These are phyloP conservation scores for Barbarea vulgaris DNA, from an alignment of 345 rosid genomes.

Conservation along the genomic window DNA sequence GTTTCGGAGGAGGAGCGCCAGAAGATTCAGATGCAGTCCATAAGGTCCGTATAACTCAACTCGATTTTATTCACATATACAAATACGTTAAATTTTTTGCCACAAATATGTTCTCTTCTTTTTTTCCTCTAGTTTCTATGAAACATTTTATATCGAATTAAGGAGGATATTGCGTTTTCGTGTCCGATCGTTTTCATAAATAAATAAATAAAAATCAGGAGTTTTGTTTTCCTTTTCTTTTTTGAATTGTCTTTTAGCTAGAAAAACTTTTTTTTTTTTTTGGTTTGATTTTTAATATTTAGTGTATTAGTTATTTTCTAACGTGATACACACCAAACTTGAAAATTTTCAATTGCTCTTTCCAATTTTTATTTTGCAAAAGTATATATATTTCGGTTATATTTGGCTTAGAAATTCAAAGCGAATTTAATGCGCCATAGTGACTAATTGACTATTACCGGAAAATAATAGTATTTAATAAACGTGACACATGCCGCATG, in stretches of 20 bases:
- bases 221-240: neutral
- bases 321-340: neutral
- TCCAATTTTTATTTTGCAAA: neutral
- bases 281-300: neutral
- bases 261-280: neutral
- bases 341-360: neutral
- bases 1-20: constrained; percentile 69
- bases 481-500: constrained; percentile 4
- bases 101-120: neutral
- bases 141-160: neutral
- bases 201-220: neutral
- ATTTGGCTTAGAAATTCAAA: neutral
- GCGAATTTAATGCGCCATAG: constrained; percentile 9
- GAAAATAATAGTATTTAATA: neutral
- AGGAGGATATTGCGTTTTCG: constrained; percentile 21
- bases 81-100: neutral
- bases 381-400: neutral
- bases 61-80: neutral
- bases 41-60: constrained; percentile 51
- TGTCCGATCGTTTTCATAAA: constrained; percentile 20
- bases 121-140: neutral
- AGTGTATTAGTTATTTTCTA: neutral
- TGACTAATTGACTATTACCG: neutral
- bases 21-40: constrained; percentile 88
- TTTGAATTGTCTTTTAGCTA: constrained; percentile 2